Percentiles rank a stretch among this genome's conserved stretches.
These are phyloP conservation scores for Jatropha curcas DNA, from an alignment of 345 rosid genomes.

Conservation along the genomic window DNA sequence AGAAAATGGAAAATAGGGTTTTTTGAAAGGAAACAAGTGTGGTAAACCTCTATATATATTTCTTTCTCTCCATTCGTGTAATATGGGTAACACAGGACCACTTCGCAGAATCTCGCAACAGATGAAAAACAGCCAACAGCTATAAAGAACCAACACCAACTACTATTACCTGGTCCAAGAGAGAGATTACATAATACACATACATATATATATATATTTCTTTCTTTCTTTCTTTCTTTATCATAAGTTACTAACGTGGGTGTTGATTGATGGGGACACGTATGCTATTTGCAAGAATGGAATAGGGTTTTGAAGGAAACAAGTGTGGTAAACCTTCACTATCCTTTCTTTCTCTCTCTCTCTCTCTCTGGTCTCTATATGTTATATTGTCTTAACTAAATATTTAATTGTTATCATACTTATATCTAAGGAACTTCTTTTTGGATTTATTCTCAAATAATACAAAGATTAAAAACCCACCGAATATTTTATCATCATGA, in stretches of 20 bases:
- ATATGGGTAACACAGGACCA: conserved; percentile 33
- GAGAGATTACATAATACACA: conserved; percentile 20
- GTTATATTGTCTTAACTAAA: conserved; percentile 4
- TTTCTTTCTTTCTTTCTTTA: too few relatives aligned
- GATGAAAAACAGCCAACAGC: conserved; percentile 49
- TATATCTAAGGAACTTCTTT: conserved; percentile 4
- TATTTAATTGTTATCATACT: background rate
- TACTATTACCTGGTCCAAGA: conserved; percentile 42
- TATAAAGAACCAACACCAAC: conserved; percentile 51
- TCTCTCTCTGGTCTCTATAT: too few relatives aligned
- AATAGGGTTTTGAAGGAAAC: conserved; percentile 1
- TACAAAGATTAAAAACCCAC: conserved; percentile 6
- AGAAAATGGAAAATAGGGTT: background rate
- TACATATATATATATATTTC: too few relatives aligned
- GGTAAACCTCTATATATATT: too few relatives aligned
- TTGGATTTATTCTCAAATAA: conserved; percentile 15
- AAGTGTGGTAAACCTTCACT: conserved; percentile 18
- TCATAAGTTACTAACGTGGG: background rate
- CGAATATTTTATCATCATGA: background rate
- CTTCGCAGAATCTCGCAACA: conserved; percentile 37
- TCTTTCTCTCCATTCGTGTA: conserved; percentile 7
- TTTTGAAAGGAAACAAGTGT: background rate
- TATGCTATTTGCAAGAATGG: conserved; percentile 19
- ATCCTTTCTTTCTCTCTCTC: background rate
- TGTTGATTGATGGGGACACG: conserved; percentile 28